Conservation (phyloP, 805 yeast genomes). For the Dipodascopsis tothii region DNA sequence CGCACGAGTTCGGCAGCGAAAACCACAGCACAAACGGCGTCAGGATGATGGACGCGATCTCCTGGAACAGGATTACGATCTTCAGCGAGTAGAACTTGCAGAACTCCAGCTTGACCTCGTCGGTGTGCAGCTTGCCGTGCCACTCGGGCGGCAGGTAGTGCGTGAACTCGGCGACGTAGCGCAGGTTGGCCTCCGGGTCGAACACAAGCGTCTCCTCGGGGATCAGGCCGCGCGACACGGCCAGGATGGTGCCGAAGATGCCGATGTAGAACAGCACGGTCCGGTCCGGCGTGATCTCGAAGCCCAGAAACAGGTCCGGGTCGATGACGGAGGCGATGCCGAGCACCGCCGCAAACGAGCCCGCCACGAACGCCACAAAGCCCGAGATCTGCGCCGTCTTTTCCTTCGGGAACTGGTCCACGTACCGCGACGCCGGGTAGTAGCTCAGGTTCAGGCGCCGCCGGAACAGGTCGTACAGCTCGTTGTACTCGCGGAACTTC, state of each 20-base stretch:
- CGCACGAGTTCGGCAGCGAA: conserved; percentile 64
- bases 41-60: conserved; percentile 69
- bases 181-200: conserved; percentile 84
- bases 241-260: conserved; percentile 80
- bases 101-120: conserved; percentile 72
- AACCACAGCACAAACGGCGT: conserved; percentile 90
- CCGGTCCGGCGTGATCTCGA: conserved; percentile 74
- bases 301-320: conserved; percentile 82
- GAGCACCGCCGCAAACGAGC: conserved; percentile 82
- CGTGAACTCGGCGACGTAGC: conserved; percentile 74
- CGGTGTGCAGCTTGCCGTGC: conserved; percentile 80
- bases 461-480: conserved; percentile 78
- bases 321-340: conserved; percentile 72
- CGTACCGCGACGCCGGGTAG: conserved; percentile 72
- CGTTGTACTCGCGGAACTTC: conserved; percentile 91
- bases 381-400: conserved; percentile 43
- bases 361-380: conserved; percentile 67
- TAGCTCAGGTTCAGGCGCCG: conserved; percentile 69
- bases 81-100: conserved; percentile 69
- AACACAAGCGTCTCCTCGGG: conserved; percentile 64
- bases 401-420: conserved; percentile 88
- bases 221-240: conserved; percentile 65
- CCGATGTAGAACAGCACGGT: conserved; percentile 84
- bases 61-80: conserved; percentile 62
- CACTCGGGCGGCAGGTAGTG: conserved; percentile 84